Conservation (phyloP, 805 yeast species). For the Scheffersomyces amazonensis region DNA sequence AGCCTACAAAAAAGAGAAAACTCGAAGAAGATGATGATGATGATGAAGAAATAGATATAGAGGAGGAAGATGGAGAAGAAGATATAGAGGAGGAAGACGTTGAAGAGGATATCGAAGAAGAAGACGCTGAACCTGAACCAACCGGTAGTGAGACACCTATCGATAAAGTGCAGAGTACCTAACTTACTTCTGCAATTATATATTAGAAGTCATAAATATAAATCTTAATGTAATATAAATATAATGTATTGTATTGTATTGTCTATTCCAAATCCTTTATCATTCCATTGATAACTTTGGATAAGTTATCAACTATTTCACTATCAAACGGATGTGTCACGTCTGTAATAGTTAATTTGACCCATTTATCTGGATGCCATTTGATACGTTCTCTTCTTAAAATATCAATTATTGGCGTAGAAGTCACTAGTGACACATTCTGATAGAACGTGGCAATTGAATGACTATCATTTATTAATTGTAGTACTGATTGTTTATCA, state of each 20-base stretch:
- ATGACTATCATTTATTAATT: neutral
- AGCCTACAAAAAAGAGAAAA: conserved; percentile 26
- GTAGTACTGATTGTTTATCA: neutral
- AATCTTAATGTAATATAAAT: neutral
- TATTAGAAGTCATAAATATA: neutral
- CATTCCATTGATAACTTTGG: conserved; percentile 29
- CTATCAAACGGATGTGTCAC: conserved; percentile 14
- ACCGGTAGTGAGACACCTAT: conserved; percentile 9
- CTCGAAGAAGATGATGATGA: conserved; percentile 17
- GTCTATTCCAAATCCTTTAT: conserved; percentile 13
- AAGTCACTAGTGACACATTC: conserved; percentile 14
- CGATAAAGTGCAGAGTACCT: conserved; percentile 5
- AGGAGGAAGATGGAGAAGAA: conserved; percentile 12
- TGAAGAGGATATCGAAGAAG: conserved; percentile 1
- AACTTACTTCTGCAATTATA: neutral
- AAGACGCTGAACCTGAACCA: conserved; percentile 1
- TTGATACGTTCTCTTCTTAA: conserved; percentile 50
- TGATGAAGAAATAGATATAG: conserved; percentile 11
- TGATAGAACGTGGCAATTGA: conserved; percentile 1
- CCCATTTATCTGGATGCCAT: conserved; percentile 75
- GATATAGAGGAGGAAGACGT: conserved; percentile 2
- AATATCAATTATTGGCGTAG: conserved; percentile 16
- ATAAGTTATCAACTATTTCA: conserved; percentile 25
- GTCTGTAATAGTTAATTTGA: conserved; percentile 14
- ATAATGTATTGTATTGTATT: neutral